Conservation (phyloP, 805 yeast genomes). For the Monosporozyma siamensis region DNA sequence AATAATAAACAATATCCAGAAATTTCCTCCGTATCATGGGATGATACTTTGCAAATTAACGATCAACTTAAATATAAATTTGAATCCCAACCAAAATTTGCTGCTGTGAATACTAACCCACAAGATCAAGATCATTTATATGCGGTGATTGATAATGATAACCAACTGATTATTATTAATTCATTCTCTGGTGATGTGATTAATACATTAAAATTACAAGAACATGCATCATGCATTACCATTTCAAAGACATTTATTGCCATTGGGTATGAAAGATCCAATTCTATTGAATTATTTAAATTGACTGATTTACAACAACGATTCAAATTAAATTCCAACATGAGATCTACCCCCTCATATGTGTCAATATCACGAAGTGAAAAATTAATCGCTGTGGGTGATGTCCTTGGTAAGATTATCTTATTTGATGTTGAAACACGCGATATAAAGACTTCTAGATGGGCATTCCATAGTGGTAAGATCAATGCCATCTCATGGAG, state of each 20-base stretch:
- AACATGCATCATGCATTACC: conserved; percentile 39
- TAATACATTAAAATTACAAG: conserved; percentile 28
- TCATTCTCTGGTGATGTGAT: conserved; percentile 29
- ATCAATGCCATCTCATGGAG: conserved; percentile 74
- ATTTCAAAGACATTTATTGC: conserved; percentile 37
- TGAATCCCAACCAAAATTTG: conserved; percentile 43
- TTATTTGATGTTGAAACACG: conserved; percentile 50
- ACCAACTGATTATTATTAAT: conserved; percentile 30
- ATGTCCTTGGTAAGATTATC: conserved; percentile 75
- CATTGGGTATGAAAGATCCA: conserved; percentile 39
- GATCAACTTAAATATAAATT: conserved; percentile 21
- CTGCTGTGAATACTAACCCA: conserved; percentile 28
- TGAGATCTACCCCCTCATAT: conserved; percentile 54
- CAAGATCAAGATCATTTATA: conserved; percentile 26
- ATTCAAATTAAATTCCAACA: conserved; percentile 32
- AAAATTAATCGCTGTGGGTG: conserved; percentile 71
- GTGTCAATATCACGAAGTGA: conserved; percentile 66
- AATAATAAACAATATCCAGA: conserved; percentile 25
- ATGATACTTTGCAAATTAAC: conserved; percentile 51
- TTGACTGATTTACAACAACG: conserved; percentile 24
- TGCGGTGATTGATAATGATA: conserved; percentile 39
- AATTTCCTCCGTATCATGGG: conserved; percentile 74
- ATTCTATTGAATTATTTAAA: conserved; percentile 35
- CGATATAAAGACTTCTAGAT: conserved; percentile 65
- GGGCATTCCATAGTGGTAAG: conserved; percentile 91